Percentiles rank a stretch among this genome's conserved stretches.
Conservation (phyloP, 768 basidiomycete species). For the Filobasidium floriforme region DNA sequence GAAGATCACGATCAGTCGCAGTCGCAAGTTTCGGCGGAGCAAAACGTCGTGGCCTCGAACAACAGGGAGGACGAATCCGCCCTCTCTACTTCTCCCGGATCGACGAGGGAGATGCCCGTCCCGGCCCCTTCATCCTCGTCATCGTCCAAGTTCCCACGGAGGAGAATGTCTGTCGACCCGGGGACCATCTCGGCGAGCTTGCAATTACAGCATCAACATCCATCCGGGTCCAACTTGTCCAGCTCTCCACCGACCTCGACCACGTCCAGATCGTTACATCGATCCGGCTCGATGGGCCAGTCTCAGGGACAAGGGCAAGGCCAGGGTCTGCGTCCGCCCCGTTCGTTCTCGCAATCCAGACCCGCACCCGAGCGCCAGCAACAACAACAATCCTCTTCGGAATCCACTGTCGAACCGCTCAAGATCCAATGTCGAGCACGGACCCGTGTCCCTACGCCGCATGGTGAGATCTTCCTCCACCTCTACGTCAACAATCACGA, state of each 20-base stretch:
- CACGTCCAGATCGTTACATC: neutral
- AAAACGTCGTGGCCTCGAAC: too few relatives aligned
- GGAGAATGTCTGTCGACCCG: constrained; percentile 41
- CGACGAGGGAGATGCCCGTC: constrained; percentile 3
- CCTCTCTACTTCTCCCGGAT: constrained; percentile 11
- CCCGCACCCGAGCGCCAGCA: neutral
- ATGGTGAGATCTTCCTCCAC: constrained; percentile 86
- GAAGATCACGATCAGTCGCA: neutral
- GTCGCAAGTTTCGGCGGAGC: too few relatives aligned
- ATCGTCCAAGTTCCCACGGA: constrained; percentile 20
- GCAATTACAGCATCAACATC: constrained; percentile 28
- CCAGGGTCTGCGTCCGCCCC: neutral
- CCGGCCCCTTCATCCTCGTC: constrained; percentile 2
- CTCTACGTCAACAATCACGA: constrained; percentile 90
- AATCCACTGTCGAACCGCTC: constrained; percentile 38
- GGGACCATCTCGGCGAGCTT: constrained; percentile 32
- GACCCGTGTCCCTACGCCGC: constrained; percentile 91
- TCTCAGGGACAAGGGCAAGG: neutral
- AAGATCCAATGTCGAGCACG: constrained; percentile 90
- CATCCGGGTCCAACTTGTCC: constrained; percentile 9
- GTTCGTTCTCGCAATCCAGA: neutral
- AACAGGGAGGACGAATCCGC: neutral
- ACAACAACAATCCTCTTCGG: neutral
- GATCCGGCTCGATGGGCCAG: neutral
- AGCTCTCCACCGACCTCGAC: neutral